Base-by-base conservation (phyloP, 305 asterid species). In the Fraxinus velutina region DNA sequence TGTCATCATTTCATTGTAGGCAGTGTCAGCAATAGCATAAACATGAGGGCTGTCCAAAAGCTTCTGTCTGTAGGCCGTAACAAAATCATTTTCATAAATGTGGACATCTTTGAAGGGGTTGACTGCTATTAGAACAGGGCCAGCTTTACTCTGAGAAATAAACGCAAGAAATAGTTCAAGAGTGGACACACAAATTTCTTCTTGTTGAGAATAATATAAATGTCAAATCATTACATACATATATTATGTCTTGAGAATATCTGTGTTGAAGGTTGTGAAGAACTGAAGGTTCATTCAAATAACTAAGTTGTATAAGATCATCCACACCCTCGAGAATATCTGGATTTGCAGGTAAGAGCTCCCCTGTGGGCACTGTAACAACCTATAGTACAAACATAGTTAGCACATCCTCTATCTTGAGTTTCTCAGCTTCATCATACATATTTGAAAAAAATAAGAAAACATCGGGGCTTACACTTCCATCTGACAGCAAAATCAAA, bases 211-310 rank as follows among this genome's bases (percentile, higher is more conserved):
- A 24, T 52, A 55, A 81, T 72, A 86, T 64, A 76, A 75, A 17
- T 76, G 24, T 52, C 75, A 15, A 77, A 77, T 70, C 36, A 76
- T 79, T 66, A 80, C 97, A 82, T 86, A 96, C 99, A 88, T 96
- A 96, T 87, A 92, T 87, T 37, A 78, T 86, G 87, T 90, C 95
- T 68, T 80, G 89, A 29, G 88, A 84, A 86, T 88, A 93, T 89
- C 99, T 91, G 82, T 77, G 77, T 44, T 91, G 94, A 86, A 96
- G 89, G 88, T 94, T 96, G 88, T 94, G 93, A 83, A 96, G 90
- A 87, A 96, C 92, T 73, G 99, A 96, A 83, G 98, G 98, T 89
- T 94, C 97, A 7, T 96, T 96, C 89, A 94, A 81, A 90, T 92
- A 93, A 89, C 97, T 90, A 81, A 94, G 98, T 66, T 91, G 95